These are phyloP conservation scores for Megacollybia platyphylla DNA, from an alignment of 1,284 basidiomycete species.

Conservation along the genomic window DNA sequence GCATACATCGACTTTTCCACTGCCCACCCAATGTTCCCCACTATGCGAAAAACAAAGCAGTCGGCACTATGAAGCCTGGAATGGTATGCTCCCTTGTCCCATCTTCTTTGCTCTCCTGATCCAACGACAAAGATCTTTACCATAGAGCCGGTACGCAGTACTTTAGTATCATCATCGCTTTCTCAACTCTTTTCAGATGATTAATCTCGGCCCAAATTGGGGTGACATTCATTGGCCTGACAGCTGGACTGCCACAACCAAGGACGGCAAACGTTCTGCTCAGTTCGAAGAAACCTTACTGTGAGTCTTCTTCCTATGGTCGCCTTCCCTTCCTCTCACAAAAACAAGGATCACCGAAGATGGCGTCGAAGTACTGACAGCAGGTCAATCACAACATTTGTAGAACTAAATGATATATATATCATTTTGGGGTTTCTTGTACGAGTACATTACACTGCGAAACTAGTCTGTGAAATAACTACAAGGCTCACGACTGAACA, in stretches of 20 bases:
- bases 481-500: background rate
- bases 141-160: slow-evolving; percentile 59
- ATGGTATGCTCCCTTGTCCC: slow-evolving; percentile 37
- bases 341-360: slow-evolving; percentile 74
- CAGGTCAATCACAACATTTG: slow-evolving; percentile 28
- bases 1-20: slow-evolving; percentile 80
- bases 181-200: slow-evolving; percentile 50
- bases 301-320: slow-evolving; percentile 29
- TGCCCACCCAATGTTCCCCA: slow-evolving; percentile 67
- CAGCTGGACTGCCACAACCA: slow-evolving; percentile 90
- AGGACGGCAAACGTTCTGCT: slow-evolving; percentile 81
- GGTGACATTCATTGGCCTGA: slow-evolving; percentile 75
- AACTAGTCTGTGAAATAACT: slow-evolving; percentile 1
- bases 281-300: slow-evolving; percentile 92
- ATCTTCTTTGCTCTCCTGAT: slow-evolving; percentile 1
- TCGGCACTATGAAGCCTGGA: slow-evolving; percentile 75
- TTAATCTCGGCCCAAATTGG: slow-evolving; percentile 74
- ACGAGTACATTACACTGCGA: background rate
- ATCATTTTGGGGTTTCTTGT: slow-evolving; percentile 4
- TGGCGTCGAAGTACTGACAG: slow-evolving; percentile 84
- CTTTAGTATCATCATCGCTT: slow-evolving; percentile 3
- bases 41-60: slow-evolving; percentile 77
- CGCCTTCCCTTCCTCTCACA: slow-evolving; percentile 6
- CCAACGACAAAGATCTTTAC: slow-evolving; percentile 40
- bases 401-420: slow-evolving; percentile 8